Percentiles rank a stretch among this genome's conserved stretches.
phyloP scores from a whole-genome alignment of 176 grass and related monocot species.

The Oryza longistaminata region DNA sequence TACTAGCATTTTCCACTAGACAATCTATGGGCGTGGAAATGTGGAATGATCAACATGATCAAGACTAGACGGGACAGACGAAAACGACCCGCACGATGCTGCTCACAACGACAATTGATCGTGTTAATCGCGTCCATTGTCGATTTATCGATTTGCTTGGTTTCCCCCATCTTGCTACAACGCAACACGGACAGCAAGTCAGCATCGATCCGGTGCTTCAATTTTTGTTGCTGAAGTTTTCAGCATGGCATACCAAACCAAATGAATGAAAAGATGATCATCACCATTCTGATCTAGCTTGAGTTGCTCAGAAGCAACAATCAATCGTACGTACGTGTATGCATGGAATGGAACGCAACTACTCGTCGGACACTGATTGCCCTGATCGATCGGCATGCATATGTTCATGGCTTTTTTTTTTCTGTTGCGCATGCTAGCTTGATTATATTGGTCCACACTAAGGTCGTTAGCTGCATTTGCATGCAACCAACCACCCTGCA shows the following conservation, averaged over 20 bases:
- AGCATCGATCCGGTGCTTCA: not conserved
- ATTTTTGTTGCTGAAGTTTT: not conserved
- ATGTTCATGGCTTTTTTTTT: not conserved
- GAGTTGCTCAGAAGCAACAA: constrained; percentile 32
- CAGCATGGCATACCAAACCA: not conserved
- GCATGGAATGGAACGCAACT: not conserved
- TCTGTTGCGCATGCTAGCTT: not conserved
- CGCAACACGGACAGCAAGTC: no score
- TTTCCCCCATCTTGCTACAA: not conserved
- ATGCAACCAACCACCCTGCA: not conserved
- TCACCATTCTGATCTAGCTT: not conserved
- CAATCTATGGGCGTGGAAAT: not conserved
- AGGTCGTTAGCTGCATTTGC: not conserved
- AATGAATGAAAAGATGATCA: not conserved
- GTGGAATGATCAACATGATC: not conserved
- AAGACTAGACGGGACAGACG: not conserved
- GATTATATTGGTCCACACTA: not conserved
- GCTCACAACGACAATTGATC: not conserved
- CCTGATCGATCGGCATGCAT: not conserved
- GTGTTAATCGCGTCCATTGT: not conserved
- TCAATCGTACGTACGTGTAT: not conserved
- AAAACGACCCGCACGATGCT: not conserved
- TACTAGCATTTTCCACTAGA: not conserved
- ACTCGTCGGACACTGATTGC: not conserved
- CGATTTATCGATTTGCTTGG: not conserved